Evolutionary conservation across 305 asterid species (phyloP), one percentile per base, ranked within the genome.

Genomic region (Salvia sclarea): DNA sequence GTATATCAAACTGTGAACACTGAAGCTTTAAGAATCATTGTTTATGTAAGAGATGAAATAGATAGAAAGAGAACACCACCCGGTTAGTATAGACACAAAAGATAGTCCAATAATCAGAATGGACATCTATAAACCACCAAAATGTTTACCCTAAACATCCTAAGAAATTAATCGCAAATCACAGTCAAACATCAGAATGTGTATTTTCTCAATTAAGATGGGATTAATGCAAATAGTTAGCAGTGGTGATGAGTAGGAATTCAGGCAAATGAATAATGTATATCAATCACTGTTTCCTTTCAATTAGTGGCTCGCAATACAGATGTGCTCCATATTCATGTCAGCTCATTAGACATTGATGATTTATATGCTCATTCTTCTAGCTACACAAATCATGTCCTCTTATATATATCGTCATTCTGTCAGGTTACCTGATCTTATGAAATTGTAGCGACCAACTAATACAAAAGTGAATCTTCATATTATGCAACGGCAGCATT

Each of bases 1-100:
- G 14, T 47, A 30, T 8, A 52, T 14, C 55, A 54, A 61, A 67
- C 55, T 66, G 18, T 33, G 61, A 70, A 30, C 11, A 8, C 60
- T 50, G 65, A 49, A 60, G 47, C 64, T 64, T 33, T 16, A 8
- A 8, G 44, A 57, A 30, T 9, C 47, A 33, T 58, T 58, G 17
- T 17, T 58, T 3, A 17, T 3, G 16, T 18, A 11, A 33, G n/a
- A 59, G 17, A 35, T 18, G 2, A 16, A 35, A 8, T 18, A 33
- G 18, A 35, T 8, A 2, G 41, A 33, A 58, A 21, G 8, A 59
- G 12, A 28, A 28, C 17, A 59, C 30, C 24, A 11, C 18, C 31
- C 17, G 16, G 33, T 17, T 11, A 18, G 35, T 37, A 33, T 14
- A 18, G 9, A 17, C 11, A 35, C 64, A 37, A 18, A 35, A 16